Evolutionary conservation across 192 early-diverging fungal genomes (phyloP).

Genomic region (Mortierella claussenii): DNA sequence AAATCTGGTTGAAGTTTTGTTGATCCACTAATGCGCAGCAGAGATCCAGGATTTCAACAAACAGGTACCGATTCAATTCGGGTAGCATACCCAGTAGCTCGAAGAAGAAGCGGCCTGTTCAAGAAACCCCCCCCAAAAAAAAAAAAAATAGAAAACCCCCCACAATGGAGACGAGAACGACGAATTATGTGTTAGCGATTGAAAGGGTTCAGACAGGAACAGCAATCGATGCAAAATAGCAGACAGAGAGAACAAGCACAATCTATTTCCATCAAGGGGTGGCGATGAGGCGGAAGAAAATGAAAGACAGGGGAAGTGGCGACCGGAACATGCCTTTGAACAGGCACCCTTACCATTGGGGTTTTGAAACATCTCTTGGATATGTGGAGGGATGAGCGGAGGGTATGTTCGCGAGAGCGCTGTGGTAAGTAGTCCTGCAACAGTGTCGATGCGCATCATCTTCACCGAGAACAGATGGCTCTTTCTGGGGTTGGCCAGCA

Average conservation of each 20-base stretch:
- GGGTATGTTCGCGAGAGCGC: constrained; percentile 46
- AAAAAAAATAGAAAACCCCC: too few species aligned
- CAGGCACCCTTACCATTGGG: constrained; percentile 49
- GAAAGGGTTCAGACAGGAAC: too few species aligned
- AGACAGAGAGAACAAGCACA: too few species aligned
- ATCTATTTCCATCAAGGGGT: too few species aligned
- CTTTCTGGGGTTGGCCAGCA: constrained; percentile 32
- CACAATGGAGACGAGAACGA: too few species aligned
- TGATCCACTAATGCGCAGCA: constrained; percentile 47
- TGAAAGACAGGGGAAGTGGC: too few species aligned
- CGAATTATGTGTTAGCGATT: too few species aligned
- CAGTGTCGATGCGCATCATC: constrained; percentile 51
- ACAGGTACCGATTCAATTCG: constrained; percentile 41
- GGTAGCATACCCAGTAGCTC: constrained; percentile 48
- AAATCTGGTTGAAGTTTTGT: constrained; percentile 33
- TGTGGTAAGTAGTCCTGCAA: constrained; percentile 42
- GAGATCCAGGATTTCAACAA: constrained; percentile 49
- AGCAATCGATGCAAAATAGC: too few species aligned
- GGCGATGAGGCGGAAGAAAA: too few species aligned
- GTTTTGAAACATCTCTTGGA: constrained; percentile 52
- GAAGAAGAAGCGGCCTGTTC: constrained; percentile 51
- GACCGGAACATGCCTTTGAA: too few species aligned
- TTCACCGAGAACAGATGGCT: constrained; percentile 38
- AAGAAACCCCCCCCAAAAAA: too few species aligned
- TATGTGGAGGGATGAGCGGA: constrained; percentile 39